phyloP scores from a whole-genome alignment of 768 basidiomycete genomes.

The Cyclocybe cylindracea region DNA sequence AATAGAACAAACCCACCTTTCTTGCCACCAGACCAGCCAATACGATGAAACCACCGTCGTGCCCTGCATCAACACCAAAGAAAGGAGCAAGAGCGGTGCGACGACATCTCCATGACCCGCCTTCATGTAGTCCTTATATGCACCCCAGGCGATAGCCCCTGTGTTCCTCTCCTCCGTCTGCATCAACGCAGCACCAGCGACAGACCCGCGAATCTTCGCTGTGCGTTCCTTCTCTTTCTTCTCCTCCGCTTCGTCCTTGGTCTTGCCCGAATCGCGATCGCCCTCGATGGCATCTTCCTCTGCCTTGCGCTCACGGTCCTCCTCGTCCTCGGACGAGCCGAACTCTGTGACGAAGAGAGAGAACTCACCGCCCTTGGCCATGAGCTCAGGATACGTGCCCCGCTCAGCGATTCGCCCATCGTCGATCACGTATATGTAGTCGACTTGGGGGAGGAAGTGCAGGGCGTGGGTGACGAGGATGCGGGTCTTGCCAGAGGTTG shows the following conservation, averaged over 20 bases:
- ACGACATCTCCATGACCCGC: slow-evolving; percentile 70
- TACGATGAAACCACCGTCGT: slow-evolving; percentile 72
- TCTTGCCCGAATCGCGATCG: slow-evolving; percentile 13
- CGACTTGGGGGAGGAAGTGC: slow-evolving; percentile 86
- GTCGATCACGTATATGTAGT: slow-evolving; percentile 79
- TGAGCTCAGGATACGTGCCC: slow-evolving; percentile 77
- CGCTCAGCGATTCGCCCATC: slow-evolving; percentile 79
- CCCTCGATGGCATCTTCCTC: slow-evolving; percentile 45
- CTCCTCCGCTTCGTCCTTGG: slow-evolving; percentile 36
- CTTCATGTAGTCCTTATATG: slow-evolving; percentile 63
- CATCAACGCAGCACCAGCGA: slow-evolving; percentile 62
- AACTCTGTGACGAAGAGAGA: slow-evolving; percentile 76
- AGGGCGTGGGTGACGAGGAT: slow-evolving; percentile 91
- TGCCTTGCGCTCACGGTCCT: slow-evolving; percentile 45
- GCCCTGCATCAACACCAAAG: slow-evolving; percentile 68
- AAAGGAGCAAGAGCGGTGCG: slow-evolving; percentile 63
- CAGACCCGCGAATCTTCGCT: slow-evolving; percentile 37
- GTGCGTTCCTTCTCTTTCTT: slow-evolving; percentile 48
- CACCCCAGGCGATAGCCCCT: slow-evolving; percentile 59
- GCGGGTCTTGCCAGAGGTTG: slow-evolving; percentile 69
- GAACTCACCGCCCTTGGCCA: slow-evolving; percentile 65
- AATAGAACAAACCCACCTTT: slow-evolving; percentile 36
- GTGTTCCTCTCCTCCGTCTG: slow-evolving; percentile 82
- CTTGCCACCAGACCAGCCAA: slow-evolving; percentile 89
- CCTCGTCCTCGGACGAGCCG: slow-evolving; percentile 63